Conservation (phyloP, 176 grass and related monocot species). For the Eragrostis nindensis region DNA sequence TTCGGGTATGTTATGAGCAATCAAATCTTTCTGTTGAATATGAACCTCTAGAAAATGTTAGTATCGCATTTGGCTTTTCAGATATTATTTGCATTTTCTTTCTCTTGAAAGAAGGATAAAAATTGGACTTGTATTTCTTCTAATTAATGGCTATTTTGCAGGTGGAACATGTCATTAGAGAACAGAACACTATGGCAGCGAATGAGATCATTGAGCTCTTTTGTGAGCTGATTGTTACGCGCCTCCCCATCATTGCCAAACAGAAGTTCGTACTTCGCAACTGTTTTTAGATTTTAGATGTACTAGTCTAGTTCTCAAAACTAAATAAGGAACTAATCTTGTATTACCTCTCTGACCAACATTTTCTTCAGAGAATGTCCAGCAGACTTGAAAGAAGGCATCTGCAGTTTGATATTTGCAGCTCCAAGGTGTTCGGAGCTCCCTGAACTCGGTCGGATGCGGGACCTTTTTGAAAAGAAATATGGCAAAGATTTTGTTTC, state of each 20-base stretch:
- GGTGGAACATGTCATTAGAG: constrained; percentile 99
- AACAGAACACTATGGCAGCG: constrained; percentile 85
- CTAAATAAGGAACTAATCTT: constrained; percentile 33
- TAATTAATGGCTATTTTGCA: constrained; percentile 39
- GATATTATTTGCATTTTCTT: background rate
- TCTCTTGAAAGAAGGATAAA: background rate
- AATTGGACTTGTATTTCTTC: background rate
- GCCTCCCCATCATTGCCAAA: constrained; percentile 84
- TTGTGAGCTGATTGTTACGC: constrained; percentile 86
- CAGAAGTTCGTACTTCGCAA: constrained; percentile 68
- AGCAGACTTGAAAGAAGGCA: constrained; percentile 94
- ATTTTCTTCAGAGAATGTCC: constrained; percentile 77
- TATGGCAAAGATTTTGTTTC: constrained; percentile 92
- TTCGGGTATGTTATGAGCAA: background rate
- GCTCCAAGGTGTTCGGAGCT: constrained; percentile 93
- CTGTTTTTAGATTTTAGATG: background rate
- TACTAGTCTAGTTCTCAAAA: constrained; percentile 2
- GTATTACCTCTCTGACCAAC: background rate
- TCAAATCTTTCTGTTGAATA: background rate
- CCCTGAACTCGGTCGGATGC: constrained; percentile 83
- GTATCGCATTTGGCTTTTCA: background rate
- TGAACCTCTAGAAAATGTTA: background rate
- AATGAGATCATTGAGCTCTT: constrained; percentile 97
- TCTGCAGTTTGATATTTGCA: constrained; percentile 94
- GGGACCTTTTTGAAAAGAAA: constrained; percentile 88